A percentile compares a stretch with the other conserved stretches of the same genome.
Conservation (phyloP, 2,329 filamentous ascomycete genomes). For the Lasiodiplodia sp. region DNA sequence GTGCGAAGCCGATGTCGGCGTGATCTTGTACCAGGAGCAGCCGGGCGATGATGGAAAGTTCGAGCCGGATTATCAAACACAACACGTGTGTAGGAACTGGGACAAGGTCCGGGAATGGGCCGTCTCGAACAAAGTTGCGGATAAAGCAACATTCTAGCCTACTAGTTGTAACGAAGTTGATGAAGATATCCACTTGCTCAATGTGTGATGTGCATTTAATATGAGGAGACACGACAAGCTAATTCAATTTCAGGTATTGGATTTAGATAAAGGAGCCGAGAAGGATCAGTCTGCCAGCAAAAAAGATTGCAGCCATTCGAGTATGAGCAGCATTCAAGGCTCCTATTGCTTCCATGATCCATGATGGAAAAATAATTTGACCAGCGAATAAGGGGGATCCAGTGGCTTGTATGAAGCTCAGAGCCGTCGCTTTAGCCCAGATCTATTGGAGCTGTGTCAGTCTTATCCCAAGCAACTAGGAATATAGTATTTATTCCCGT, state of each 20-base stretch:
- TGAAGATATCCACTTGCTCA: background rate
- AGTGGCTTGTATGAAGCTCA: background rate
- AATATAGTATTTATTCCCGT: background rate
- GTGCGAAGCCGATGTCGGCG: conserved; percentile 45
- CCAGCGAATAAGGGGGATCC: background rate
- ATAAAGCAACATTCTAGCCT: conserved; percentile 28
- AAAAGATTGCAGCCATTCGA: too few species aligned
- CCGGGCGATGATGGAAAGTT: conserved; percentile 34
- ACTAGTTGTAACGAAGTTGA: conserved; percentile 1
- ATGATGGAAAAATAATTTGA: background rate
- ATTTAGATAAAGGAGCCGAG: background rate
- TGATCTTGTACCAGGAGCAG: conserved; percentile 37
- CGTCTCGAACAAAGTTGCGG: conserved; percentile 42
- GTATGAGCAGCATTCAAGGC: background rate
- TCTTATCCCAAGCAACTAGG: background rate
- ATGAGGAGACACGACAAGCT: background rate
- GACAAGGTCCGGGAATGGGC: conserved; percentile 45
- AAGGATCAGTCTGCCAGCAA: too few species aligned
- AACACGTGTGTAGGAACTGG: conserved; percentile 46
- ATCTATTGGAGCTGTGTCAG: background rate
- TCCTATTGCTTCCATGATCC: background rate
- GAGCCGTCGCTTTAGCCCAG: background rate
- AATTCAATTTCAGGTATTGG: background rate
- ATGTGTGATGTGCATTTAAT: background rate
- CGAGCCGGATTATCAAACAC: conserved; percentile 42